Evolutionary conservation across 2,329 filamentous ascomycete species (phyloP), one percentile per base, ranked within the genome.

Genomic region (Botrytis squamosa): DNA sequence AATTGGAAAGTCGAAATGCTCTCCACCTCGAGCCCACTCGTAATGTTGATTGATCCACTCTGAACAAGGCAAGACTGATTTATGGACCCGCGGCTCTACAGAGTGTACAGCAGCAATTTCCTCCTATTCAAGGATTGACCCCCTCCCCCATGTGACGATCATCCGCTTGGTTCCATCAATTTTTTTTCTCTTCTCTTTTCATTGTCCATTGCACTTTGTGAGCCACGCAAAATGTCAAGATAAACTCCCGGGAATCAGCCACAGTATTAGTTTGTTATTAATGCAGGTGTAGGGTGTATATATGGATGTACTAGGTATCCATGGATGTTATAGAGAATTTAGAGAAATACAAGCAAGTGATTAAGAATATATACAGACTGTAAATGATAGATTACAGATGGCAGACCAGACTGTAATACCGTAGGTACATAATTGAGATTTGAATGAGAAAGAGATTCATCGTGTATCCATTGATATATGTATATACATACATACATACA

Each of bases 111-210:
- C 49, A 65, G 38, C 46, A 64, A 64, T 63, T 29, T 57, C 29
- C 60, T 71, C 46, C 46, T 71, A 66, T 72, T 60, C 63, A 62
- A 59, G 70, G 52, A 67, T 65, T 16, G 18, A 22, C 22, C 29
- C 38, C 29, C 40, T 59, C 9, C 67, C 20, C 67, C 67, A 71
- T 73, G 72, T 25, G 72, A 65, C 59, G 72, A 73, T 73, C 72
- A 73, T 65, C 60, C 68, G 67, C 40, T 55, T 49, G 46, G 46
- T 25, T 49, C 46, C 20, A 49, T 49, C 46, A 10, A 25, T 10
- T 4, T 10, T 25, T 49, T 49, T 25, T 49, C 44, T 49, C 49
- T 55, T n/a, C 4, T 25, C n/a, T 52, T 52, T 52, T 4, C 10
- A n/a, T 52, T 52, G 1, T 25, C 10, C 0, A n/a, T 49, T 36